Base-by-base conservation (phyloP, 2,329 filamentous ascomycete genomes). In the Cladobotryum protrusum region DNA sequence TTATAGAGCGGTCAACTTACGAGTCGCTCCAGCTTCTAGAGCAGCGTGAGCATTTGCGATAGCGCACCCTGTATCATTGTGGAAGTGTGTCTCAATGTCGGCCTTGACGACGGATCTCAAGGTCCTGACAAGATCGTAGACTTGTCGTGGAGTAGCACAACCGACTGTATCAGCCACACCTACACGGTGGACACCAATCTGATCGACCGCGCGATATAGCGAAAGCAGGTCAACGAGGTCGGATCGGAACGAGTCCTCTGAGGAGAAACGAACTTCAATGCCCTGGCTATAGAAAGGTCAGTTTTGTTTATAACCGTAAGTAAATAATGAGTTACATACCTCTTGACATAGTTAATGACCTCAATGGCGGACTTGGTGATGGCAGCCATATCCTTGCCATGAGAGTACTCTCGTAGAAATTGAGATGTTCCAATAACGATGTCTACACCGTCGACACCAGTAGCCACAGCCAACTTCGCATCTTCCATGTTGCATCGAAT, bases 111-210 rank as follows among this genome's bases (percentile, higher is more conserved):
- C 59, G 19, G 14, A 19, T 17, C 15, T 17, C 17, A 41, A n/a
- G 35, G 17, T 17, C 17, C 35, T 37, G 37, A 19, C 84, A 29
- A 95, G 78, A 66, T 95, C 87, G 70, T 92, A 95, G 52, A 95
- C 90, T 73, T 95, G 87, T 65, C 89, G 78, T 49, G 91, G 90
- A 29, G 82, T 83, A 50, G 88, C 88, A 62, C 87, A 89, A 52
- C 87, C 87, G 19, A 96, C 90, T 11, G 90, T 96, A 67, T 96
- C 91, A 44, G 91, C 91, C 66, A 96, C 90, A 73, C 91, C 91
- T 1, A 95, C 89, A 67, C 89, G 79, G 72, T 89, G 79, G 33
- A 92, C 89, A 59, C 89, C 89, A 59, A 87, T 82, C 72, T 87
- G 85, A 72, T 92, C 86, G 54, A 92, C 88, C 18, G 87, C 86